phyloP scores from a whole-genome alignment of 805 yeast genomes.

The Kuraishia borneana region DNA sequence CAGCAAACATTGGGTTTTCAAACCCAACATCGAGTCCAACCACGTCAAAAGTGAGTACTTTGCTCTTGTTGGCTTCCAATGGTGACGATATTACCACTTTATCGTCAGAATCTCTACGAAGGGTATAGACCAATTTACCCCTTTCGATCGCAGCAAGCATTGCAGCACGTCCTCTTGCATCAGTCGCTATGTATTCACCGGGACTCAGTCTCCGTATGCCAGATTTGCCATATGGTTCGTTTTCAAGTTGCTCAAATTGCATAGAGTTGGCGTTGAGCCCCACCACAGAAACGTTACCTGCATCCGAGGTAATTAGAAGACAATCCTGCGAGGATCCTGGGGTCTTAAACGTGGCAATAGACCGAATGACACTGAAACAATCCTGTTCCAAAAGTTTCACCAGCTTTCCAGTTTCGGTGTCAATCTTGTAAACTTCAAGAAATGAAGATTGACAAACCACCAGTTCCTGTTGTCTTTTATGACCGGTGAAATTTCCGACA shows the following conservation, averaged over 20 bases:
- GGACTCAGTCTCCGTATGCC: conserved; percentile 72
- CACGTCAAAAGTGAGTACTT: conserved; percentile 37
- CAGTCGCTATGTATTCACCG: conserved; percentile 60
- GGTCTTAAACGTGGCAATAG: conserved; percentile 36
- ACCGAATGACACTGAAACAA: conserved; percentile 47
- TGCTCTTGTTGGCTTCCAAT: conserved; percentile 48
- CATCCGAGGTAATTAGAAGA: conserved; percentile 64
- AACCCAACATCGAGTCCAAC: conserved; percentile 63
- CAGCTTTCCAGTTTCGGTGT: conserved; percentile 46
- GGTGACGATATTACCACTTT: conserved; percentile 55
- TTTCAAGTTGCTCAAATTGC: conserved; percentile 28
- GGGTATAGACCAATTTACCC: conserved; percentile 58
- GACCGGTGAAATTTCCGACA: conserved; percentile 58
- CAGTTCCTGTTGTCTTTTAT: conserved; percentile 47
- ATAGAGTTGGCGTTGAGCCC: conserved; percentile 15
- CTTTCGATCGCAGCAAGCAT: conserved; percentile 65
- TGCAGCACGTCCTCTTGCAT: conserved; percentile 61
- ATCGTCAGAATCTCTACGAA: conserved; percentile 37
- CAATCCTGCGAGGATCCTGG: conserved; percentile 45
- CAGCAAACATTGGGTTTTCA: conserved; percentile 79
- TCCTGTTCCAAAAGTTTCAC: conserved; percentile 28
- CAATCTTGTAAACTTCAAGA: conserved; percentile 42
- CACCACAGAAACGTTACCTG: conserved; percentile 56
- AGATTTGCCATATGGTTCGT: conserved; percentile 62
- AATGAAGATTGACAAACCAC: conserved; percentile 44